A percentile compares a stretch with the other conserved stretches of the same genome.
phyloP scores from a whole-genome alignment of 805 yeast genomes.

The Kodamaea laetipori region DNA sequence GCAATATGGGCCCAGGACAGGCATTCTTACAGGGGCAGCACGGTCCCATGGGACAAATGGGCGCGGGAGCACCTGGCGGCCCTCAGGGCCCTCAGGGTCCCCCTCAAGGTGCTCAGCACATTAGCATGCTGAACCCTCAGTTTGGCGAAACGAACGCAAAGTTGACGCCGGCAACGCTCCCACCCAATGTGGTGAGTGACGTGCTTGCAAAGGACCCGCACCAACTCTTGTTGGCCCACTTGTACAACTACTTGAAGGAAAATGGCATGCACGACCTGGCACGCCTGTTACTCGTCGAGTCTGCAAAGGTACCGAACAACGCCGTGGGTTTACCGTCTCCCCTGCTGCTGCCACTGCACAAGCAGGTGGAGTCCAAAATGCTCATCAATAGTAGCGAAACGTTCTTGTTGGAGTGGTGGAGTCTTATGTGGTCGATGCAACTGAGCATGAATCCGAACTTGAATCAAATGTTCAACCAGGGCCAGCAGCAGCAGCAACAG shows the following conservation, averaged over 20 bases:
- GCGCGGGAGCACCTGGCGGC: no score
- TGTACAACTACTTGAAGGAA: conserved; percentile 51
- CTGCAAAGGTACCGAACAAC: conserved; percentile 41
- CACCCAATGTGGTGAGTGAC: conserved; percentile 15
- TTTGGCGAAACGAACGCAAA: background rate
- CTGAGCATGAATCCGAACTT: conserved; percentile 41
- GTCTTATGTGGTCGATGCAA: conserved; percentile 51
- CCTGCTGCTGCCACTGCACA: conserved; percentile 1
- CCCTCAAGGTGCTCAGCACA: no score
- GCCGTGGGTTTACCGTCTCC: conserved; percentile 3
- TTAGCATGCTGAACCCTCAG: no score
- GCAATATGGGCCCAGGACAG: background rate
- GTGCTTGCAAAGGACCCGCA: conserved; percentile 46
- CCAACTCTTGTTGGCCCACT: conserved; percentile 53
- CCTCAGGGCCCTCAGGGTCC: no score
- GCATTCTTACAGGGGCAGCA: conserved; percentile 1
- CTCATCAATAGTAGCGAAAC: conserved; percentile 41
- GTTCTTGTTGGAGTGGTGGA: conserved; percentile 61
- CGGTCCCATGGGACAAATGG: no score
- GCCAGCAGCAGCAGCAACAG: conserved; percentile 7
- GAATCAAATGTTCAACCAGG: conserved; percentile 22
- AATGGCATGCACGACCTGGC: conserved; percentile 55
- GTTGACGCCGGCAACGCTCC: conserved; percentile 8
- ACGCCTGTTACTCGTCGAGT: conserved; percentile 43
- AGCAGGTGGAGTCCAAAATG: conserved; percentile 27